Evolutionary conservation across 2,329 filamentous ascomycete species (phyloP), one percentile per base, ranked within the genome.

Genomic region (Camillea tinctor): DNA sequence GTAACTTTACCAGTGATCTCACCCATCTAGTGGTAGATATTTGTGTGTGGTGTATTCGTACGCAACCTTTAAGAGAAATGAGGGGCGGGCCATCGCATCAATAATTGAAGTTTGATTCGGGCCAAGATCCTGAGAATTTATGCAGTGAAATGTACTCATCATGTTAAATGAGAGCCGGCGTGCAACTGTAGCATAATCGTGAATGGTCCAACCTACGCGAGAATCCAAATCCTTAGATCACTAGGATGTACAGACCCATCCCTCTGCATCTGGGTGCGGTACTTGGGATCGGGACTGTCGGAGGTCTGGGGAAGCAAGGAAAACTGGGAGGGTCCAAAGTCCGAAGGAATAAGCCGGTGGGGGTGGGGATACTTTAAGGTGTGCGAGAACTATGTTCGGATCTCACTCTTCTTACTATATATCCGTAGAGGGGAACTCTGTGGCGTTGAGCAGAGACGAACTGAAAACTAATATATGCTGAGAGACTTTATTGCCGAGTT

Each of bases 1-100:
- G 74, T 83, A 11, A 75, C 72, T 3, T 62, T 83, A 57, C 81
- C 80, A 4, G 68, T 82, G 54, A 77, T 83, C 56, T 79, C 80
- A 6, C 67, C 72, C 1, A 76, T 76, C 59, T 64, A n/a, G n/a
- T n/a, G n/a, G n/a, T n/a, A 64, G 26, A 49, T 20, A n/a, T n/a
- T 44, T 17, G 5, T 44, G 8, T 30, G 26, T 30, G 13, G 3
- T n/a, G n/a, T n/a, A n/a, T n/a, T n/a, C n/a, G n/a, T n/a, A n/a
- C n/a, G n/a, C n/a, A n/a, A n/a, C n/a, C 8, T 30, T 2, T 6
- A n/a, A 44, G 13, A 44, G 36, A 44, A n/a, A 44, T 5, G 13
- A 15, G n/a, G 15, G 6, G 36, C 11, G 36, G 7, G 15, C 13
- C 2, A 9, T 17, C 15, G 4, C 11, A 30, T 44, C 36, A 15